These are phyloP conservation scores for Ascodesmis nigricans DNA, from an alignment of 495 filamentous ascomycete genomes.

Conservation along the genomic window DNA sequence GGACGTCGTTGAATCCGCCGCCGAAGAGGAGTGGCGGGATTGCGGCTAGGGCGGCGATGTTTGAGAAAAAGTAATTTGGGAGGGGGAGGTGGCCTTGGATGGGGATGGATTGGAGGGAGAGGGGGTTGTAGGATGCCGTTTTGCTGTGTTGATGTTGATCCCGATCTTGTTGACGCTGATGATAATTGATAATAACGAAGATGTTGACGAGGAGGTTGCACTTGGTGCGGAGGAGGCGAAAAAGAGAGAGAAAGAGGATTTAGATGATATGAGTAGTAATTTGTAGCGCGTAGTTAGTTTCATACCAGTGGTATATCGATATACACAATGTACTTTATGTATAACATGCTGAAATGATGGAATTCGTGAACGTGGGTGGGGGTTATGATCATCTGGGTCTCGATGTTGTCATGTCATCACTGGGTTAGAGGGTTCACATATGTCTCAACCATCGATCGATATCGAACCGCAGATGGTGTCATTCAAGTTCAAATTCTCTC, in stretches of 20 bases:
- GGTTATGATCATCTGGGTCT: too few relatives aligned
- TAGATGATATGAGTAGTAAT: not conserved
- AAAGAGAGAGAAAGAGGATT: slow-evolving; percentile 6
- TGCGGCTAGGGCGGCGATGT: slow-evolving; percentile 18
- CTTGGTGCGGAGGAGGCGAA: not conserved
- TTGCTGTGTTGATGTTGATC: not conserved
- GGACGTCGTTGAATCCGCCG: slow-evolving; percentile 8
- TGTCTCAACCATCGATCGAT: too few relatives aligned
- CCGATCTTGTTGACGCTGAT: too few relatives aligned
- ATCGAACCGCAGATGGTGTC: too few relatives aligned
- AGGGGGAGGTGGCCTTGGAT: not conserved
- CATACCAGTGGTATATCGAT: too few relatives aligned
- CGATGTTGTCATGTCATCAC: too few relatives aligned
- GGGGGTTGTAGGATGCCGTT: not conserved
- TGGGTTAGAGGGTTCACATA: too few relatives aligned
- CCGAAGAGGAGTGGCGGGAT: slow-evolving; percentile 2
- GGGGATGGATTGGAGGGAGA: slow-evolving; percentile 20
- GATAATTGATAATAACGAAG: not conserved
- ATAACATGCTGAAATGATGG: too few relatives aligned
- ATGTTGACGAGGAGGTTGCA: not conserved
- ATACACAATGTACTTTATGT: too few relatives aligned
- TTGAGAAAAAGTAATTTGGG: slow-evolving; percentile 14
- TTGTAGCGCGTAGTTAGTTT: slow-evolving; percentile 1
- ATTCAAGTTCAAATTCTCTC: too few relatives aligned
- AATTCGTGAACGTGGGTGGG: too few relatives aligned